phyloP scores from a whole-genome alignment of 305 asterid species.

The Rubia occidens region DNA sequence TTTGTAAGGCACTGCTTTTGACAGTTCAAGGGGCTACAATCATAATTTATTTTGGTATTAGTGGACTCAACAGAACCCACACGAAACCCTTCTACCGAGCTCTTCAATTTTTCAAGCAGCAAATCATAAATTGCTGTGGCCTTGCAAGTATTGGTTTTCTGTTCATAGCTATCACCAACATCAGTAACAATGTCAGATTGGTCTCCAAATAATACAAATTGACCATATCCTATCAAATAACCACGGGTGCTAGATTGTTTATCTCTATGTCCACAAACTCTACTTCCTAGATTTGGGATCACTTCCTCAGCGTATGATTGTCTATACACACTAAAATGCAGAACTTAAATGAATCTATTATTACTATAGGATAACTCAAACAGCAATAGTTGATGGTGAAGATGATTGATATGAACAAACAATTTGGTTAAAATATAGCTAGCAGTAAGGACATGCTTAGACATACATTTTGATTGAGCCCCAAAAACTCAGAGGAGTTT shows the following conservation, averaged over 20 bases:
- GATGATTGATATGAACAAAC: background rate
- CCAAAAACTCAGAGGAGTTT: constrained; percentile 79
- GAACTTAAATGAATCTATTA: background rate
- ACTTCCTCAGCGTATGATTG: background rate
- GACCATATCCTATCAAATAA: background rate
- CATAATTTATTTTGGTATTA: background rate
- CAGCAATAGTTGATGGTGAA: background rate
- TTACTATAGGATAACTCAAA: constrained; percentile 4
- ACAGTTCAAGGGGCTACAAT: background rate
- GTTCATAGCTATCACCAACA: background rate
- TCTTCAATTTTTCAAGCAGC: background rate
- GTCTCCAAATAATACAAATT: background rate
- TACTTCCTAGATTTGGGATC: background rate
- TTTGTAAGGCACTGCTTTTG: background rate
- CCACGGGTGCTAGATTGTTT: background rate
- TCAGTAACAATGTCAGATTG: background rate
- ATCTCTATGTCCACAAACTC: background rate
- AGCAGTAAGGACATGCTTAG: constrained; percentile 7
- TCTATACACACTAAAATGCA: background rate
- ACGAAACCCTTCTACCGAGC: background rate
- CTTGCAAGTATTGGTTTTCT: background rate
- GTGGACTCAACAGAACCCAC: background rate
- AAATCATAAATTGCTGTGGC: background rate
- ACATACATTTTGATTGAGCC: constrained; percentile 79
- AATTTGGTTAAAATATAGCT: background rate